Base-by-base conservation (phyloP, 495 filamentous ascomycete genomes). In the Penicillium alfredii region DNA sequence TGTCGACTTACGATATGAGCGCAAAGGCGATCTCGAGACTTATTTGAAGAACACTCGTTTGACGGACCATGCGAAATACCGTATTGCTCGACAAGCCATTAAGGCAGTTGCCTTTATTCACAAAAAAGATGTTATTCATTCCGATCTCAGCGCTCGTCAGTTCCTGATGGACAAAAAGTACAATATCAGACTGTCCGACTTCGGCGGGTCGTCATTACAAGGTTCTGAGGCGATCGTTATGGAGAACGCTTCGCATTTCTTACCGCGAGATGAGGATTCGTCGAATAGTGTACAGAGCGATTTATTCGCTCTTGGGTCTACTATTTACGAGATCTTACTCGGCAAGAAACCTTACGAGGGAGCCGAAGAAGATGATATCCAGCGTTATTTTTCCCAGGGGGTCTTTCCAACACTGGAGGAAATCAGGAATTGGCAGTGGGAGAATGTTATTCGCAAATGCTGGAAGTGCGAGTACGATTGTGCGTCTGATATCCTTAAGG, bases 141-240 rank as follows among this genome's bases (percentile, higher is more conserved):
- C 35, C 10, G 35, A 39, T 23, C 35, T 39, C 35, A 20, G 25
- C 13, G 35, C 35, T 30, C 25, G 35, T 18, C 35, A 39, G 25
- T 30, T 39, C 13, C 26, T 30, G 10, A 25, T 58, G 10, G 43
- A 58, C 40, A 28, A 49, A 8, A 30, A 38, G 11, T 25, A 45
- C 21, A 46, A 56, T 37, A 31, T 36, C 15, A 55, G 44, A 44
- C 26, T 58, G 17, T 56, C 39, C 20, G 55, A 58, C 37, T 60
- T 60, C 46, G 55, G 38, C 22, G 56, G 55, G 7, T 58, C 55
- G 16, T 49, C 56, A n/a, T 46, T 59, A 56, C 31, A 40, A 33
- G 16, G 21, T 26, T 36, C 37, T 12, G 18, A 35, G 38, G 19
- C 46, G 48, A 15, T 33, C 36, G 17, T 50, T 31, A 35, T 53